A percentile compares a stretch with the other conserved stretches of the same genome.
Conservation (phyloP, 768 basidiomycete species). For the Saitozyma sp. region DNA sequence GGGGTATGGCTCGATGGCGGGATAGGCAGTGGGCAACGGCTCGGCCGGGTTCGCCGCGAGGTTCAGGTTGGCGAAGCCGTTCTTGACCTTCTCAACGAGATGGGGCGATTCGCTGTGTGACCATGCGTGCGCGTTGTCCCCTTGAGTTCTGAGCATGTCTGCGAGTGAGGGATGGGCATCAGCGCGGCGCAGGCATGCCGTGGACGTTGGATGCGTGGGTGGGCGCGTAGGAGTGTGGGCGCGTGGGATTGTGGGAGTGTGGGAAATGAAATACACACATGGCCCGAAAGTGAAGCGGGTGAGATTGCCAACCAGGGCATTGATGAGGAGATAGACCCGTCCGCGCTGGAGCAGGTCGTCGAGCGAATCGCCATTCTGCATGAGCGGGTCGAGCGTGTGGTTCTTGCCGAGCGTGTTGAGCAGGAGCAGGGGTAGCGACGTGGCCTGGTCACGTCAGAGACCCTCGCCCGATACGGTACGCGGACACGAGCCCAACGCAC, state of each 20-base stretch:
- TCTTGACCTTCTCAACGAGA: constrained; percentile 11
- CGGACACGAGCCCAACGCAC: constrained; percentile 9
- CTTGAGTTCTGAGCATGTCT: too few species aligned
- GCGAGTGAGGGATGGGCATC: too few species aligned
- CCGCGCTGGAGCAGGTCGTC: constrained; percentile 34
- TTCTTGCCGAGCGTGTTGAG: constrained; percentile 42
- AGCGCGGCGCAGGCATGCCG: too few species aligned
- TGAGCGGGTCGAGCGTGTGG: constrained; percentile 43
- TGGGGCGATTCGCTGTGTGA: constrained; percentile 32
- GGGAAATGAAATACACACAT: constrained; percentile 11
- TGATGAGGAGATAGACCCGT: constrained; percentile 49
- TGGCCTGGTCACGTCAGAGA: constrained; percentile 10
- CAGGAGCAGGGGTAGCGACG: constrained; percentile 47
- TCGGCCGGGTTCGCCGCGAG: constrained; percentile 6
- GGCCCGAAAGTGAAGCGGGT: constrained; percentile 45
- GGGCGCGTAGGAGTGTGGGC: too few species aligned
- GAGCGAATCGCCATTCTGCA: constrained; percentile 20
- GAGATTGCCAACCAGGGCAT: constrained; percentile 49
- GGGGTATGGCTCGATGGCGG: constrained; percentile 33
- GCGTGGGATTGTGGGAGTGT: too few species aligned
- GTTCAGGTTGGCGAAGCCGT: constrained; percentile 9
- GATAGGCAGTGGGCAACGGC: constrained; percentile 20
- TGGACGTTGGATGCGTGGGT: too few species aligned
- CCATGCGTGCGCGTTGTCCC: constrained; percentile 7
- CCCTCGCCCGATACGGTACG: not conserved